Evolutionary conservation across 2,329 filamentous ascomycete species (phyloP).

Genomic region (Beauveria bassiana): DNA sequence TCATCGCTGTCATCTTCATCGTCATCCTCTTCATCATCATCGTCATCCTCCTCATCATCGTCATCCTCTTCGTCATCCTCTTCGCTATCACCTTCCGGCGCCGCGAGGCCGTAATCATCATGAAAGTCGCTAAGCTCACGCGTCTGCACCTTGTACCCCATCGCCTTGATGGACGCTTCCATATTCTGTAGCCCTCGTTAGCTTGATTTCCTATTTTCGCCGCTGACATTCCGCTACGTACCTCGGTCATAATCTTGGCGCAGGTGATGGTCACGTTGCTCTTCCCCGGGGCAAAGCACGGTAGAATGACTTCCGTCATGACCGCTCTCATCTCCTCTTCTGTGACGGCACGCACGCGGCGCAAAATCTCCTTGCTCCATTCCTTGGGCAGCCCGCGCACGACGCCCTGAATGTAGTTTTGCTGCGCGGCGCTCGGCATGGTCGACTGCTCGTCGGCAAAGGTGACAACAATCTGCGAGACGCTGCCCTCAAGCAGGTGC

Average conservation of each 20-base stretch:
- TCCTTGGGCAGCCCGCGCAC: slow-evolving; percentile 67
- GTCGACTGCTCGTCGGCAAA: slow-evolving; percentile 87
- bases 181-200: slow-evolving; percentile 49
- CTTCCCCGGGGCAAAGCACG: slow-evolving; percentile 70
- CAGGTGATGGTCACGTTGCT: slow-evolving; percentile 87
- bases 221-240: slow-evolving; percentile 32
- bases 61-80: slow-evolving; percentile 54
- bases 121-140: slow-evolving; percentile 72
- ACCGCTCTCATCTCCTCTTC: slow-evolving; percentile 68
- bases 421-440: slow-evolving; percentile 71
- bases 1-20: slow-evolving; percentile 19
- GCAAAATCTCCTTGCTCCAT: slow-evolving; percentile 70
- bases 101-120: slow-evolving; percentile 79
- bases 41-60: slow-evolving; percentile 41
- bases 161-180: slow-evolving; percentile 62
- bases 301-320: slow-evolving; percentile 67
- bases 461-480: slow-evolving; percentile 78
- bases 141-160: slow-evolving; percentile 72
- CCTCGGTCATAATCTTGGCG: slow-evolving; percentile 75
- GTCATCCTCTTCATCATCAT: slow-evolving; percentile 27
- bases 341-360: slow-evolving; percentile 66
- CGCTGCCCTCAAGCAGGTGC: slow-evolving; percentile 78
- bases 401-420: slow-evolving; percentile 77
- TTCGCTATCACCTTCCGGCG: slow-evolving; percentile 51
- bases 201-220: neutral